Evolutionary conservation across 768 basidiomycete species (phyloP), one percentile per base, ranked within the genome.

Genomic region (Leccinum fibrillosum): DNA sequence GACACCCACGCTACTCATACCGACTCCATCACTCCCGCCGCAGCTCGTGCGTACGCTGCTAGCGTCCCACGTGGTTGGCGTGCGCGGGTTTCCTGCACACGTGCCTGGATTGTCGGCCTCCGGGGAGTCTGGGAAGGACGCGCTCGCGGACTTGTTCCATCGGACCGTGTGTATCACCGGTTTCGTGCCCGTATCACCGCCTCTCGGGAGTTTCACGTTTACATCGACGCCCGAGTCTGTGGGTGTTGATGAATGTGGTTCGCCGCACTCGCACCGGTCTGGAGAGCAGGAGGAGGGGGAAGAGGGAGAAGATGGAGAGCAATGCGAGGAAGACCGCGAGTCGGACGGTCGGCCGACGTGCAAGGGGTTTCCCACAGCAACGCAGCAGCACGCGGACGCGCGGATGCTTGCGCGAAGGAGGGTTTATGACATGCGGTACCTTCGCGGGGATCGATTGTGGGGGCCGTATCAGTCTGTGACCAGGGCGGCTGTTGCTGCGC

Each of bases 121-220:
- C 17, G 64, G 71, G 3, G 53, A 57, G 6, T 72, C 69, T 58
- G 65, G 65, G 12, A 63, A 59, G n/a, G 66, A 75, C 8, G 64
- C 68, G 7, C 66, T 74, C 28, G 73, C 72, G 15, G 70, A 75
- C 17, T 62, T 74, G 8, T 78, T 82, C 53, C 71, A 76, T 52
- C 76, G 73, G 49, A 73, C 83, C 49, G 62, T 80, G 2, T 79
- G 79, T 25, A 69, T 73, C 47, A 77, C 76, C 2, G 82, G 82
- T 13, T 80, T 81, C 52, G 72, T 72, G 15, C 68, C 77, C 3
- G 55, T 69, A 50, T 57, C 65, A 7, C 59, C 57, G 0, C 66
- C 69, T 17, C 55, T 70, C 7, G 30, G 32, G 4, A 32, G 5
- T 37, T 13, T 42, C 7, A 17, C 35, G 2, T 30, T 49, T 4